Evolutionary conservation across 2,329 filamentous ascomycete species (phyloP).

Genomic region (Lecanosticta acicola): DNA sequence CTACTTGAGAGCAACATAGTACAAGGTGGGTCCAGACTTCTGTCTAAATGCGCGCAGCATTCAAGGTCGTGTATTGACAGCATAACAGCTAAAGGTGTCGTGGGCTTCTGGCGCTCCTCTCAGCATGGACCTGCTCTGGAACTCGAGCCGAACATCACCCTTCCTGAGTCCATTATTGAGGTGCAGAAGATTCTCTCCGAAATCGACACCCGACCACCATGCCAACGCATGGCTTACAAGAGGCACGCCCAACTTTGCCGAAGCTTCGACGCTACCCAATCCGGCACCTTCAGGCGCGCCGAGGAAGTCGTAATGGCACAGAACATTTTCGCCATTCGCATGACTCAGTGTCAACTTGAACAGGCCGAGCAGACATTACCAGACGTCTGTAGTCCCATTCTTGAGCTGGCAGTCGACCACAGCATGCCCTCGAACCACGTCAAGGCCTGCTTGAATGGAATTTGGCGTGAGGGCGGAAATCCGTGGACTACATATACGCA

Average conservation of each 20-base stretch:
- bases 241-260: constrained; percentile 52
- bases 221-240: too few species aligned
- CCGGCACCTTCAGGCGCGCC: too few species aligned
- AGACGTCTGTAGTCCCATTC: constrained; percentile 46
- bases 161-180: too few species aligned
- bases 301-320: constrained; percentile 27
- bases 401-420: constrained; percentile 35
- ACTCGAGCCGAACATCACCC: too few species aligned
- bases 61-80: neutral
- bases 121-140: constrained; percentile 29
- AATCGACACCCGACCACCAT: too few species aligned
- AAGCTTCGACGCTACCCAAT: constrained; percentile 41
- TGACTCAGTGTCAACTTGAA: constrained; percentile 59
- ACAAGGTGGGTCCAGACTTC: neutral
- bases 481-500: constrained; percentile 62
- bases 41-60: neutral
- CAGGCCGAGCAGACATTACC: constrained; percentile 49
- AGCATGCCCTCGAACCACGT: constrained; percentile 36
- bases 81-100: neutral
- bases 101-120: neutral
- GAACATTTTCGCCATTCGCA: constrained; percentile 55
- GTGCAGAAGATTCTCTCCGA: too few species aligned
- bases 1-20: neutral
- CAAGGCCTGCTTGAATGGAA: constrained; percentile 47
- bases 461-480: constrained; percentile 41